Base-by-base conservation (phyloP, 2,329 filamentous ascomycete genomes). In the Metarhizium sp. region DNA sequence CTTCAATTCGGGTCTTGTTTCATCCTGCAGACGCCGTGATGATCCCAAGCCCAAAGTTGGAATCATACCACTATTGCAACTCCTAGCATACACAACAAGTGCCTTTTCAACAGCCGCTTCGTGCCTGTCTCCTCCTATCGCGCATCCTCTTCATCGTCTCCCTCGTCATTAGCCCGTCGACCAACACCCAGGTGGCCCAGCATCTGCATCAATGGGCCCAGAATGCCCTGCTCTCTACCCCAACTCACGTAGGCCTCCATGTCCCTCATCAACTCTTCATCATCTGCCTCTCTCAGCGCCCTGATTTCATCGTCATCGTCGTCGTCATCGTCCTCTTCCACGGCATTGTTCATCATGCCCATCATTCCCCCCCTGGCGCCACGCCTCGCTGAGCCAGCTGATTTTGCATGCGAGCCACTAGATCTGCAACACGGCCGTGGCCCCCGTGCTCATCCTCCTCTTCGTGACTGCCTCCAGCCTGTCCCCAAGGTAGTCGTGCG, bases 401-500 rank as follows among this genome's bases (percentile, higher is more conserved):
- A n/a, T 66, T 61, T 13, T 63, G 62, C 59, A 71, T 56, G 18
- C 62, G 62, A 13, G 61, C 66, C 48, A 66, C 57, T n/a, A 65
- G 57, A 38, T 57, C 43, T 11, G 29, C 6, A n/a, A 1, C 13
- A n/a, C 10, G 25, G 2, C 25, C 40, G 6, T 30, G 18, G 14
- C 16, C 18, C 1, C 16, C 40, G 4, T 32, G 8, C n/a, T 42
- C 16, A 6, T 46, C 46, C 40, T 14, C 52, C 46, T 53, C 52
- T 6, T 47, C 51, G 10, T 59, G 59, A 34, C 58, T n/a, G 63
- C 59, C 20, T 58, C 60, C 18, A 55, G 66, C 60, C 6, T 62
- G 46, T 45, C n/a, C 45, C 76, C 76, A 81, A 0, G 76, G 77
- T 43, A 73, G 63, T 53, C 62, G 64, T 56, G 76, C 74, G 32